Evolutionary conservation across 495 filamentous ascomycete genomes (phyloP).

Genomic region (Filosporella fistucella): DNA sequence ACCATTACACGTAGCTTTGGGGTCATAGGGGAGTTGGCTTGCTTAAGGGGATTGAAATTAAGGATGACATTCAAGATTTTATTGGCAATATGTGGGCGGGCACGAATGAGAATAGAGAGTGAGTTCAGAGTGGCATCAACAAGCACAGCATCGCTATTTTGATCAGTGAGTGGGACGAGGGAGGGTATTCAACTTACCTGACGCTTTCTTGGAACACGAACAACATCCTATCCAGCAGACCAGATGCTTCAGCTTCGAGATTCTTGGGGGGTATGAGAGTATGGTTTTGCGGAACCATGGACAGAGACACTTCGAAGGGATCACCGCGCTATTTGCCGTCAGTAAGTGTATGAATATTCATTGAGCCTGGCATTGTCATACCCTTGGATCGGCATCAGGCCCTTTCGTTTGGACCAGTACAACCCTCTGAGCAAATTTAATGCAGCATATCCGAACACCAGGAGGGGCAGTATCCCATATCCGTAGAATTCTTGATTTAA

Average conservation of each 20-base stretch:
- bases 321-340: slow-evolving; percentile 58
- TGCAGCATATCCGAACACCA: slow-evolving; percentile 83
- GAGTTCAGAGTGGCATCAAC: slow-evolving; percentile 90
- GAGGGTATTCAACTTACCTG: slow-evolving; percentile 47
- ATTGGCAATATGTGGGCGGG: slow-evolving; percentile 71
- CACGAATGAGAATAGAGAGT: slow-evolving; percentile 73
- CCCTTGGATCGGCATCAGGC: slow-evolving; percentile 76
- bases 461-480: slow-evolving; percentile 80
- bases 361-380: slow-evolving; percentile 35
- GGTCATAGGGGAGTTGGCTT: slow-evolving; percentile 71
- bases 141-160: slow-evolving; percentile 73
- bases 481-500: slow-evolving; percentile 82
- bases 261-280: slow-evolving; percentile 68
- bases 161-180: slow-evolving; percentile 6
- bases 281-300: slow-evolving; percentile 80
- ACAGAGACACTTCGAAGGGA: slow-evolving; percentile 81
- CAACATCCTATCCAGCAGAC: slow-evolving; percentile 86
- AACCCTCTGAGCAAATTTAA: slow-evolving; percentile 93
- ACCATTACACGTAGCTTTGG: slow-evolving; percentile 74
- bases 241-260: slow-evolving; percentile 87
- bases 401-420: slow-evolving; percentile 89
- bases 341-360: slow-evolving; percentile 11
- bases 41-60: slow-evolving; percentile 86
- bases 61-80: slow-evolving; percentile 81
- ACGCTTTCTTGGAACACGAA: slow-evolving; percentile 78